A percentile compares a stretch with the other conserved stretches of the same genome.
phyloP scores from a whole-genome alignment of 257 asterid species.

The Solanum acaule region DNA sequence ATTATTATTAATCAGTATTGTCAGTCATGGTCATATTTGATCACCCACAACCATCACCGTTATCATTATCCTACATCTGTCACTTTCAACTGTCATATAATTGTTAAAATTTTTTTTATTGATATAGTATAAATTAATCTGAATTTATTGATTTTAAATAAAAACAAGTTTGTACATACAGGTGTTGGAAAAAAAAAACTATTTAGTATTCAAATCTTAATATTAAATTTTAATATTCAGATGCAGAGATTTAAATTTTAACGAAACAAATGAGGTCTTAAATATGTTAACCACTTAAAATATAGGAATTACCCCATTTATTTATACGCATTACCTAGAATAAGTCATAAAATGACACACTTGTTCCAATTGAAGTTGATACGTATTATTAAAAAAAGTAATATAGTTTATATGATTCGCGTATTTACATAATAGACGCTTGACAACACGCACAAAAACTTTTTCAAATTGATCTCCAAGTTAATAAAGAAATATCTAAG shows the following conservation, averaged over 20 bases:
- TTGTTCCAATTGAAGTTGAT: background rate
- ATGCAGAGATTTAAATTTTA: background rate
- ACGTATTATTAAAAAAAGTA: background rate
- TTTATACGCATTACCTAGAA: background rate
- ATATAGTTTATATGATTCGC: background rate
- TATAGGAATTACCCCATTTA: background rate
- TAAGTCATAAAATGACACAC: background rate
- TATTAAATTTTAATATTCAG: background rate
- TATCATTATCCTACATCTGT: background rate
- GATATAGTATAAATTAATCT: too few relatives aligned
- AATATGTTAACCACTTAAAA: background rate
- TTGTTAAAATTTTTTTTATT: too few relatives aligned
- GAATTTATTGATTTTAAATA: background rate
- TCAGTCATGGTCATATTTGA: too few relatives aligned
- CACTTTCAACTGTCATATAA: background rate
- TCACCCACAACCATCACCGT: background rate
- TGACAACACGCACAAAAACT: background rate
- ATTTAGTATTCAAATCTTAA: background rate
- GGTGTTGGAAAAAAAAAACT: background rate
- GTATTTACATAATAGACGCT: background rate
- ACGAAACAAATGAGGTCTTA: background rate
- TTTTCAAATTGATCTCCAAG: background rate
- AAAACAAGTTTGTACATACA: background rate
- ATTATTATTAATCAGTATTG: background rate
- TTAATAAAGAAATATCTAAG: background rate